A percentile compares a stretch with the other conserved stretches of the same genome.
Conservation (phyloP, 164 flowering plant species). For the Buxus sempervirens region DNA sequence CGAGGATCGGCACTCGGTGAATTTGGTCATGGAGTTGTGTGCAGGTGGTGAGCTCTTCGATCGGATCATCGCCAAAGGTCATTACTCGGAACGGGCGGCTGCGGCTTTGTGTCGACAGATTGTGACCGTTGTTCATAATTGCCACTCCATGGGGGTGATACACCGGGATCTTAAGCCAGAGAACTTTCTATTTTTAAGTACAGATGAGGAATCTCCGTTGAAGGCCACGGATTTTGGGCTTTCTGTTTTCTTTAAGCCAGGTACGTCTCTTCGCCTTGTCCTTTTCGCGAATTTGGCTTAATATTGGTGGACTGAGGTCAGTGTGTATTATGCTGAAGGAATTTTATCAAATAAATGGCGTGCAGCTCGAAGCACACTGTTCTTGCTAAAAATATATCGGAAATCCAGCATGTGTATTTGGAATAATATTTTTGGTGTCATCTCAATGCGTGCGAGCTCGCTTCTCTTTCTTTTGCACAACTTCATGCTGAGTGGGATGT, state of each 20-base stretch:
- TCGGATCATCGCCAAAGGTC: conserved; percentile 82
- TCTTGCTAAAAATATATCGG: no score
- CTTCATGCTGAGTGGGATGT: background rate
- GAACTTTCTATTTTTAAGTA: conserved; percentile 67
- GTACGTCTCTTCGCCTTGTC: conserved; percentile 21
- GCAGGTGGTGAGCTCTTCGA: conserved; percentile 91
- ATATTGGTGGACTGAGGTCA: background rate
- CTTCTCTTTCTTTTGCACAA: background rate
- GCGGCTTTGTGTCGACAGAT: conserved; percentile 71
- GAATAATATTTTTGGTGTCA: background rate
- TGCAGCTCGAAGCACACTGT: background rate
- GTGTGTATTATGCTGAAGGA: no score
- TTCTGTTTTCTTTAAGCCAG: conserved; percentile 82
- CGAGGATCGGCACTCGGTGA: conserved; percentile 75
- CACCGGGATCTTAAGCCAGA: conserved; percentile 92
- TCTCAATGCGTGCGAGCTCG: background rate
- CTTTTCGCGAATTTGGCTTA: background rate
- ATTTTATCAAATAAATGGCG: background rate
- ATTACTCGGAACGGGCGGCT: conserved; percentile 82
- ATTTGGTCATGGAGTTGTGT: conserved; percentile 80
- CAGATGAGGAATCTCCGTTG: conserved; percentile 57
- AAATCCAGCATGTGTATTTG: no score
- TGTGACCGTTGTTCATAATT: conserved; percentile 62
- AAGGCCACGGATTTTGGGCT: conserved; percentile 90
- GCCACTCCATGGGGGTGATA: conserved; percentile 89